Evolutionary conservation across 78 protist genomes (phyloP), one percentile per base, ranked within the genome.

Genomic region (Isochrysis galbana): DNA sequence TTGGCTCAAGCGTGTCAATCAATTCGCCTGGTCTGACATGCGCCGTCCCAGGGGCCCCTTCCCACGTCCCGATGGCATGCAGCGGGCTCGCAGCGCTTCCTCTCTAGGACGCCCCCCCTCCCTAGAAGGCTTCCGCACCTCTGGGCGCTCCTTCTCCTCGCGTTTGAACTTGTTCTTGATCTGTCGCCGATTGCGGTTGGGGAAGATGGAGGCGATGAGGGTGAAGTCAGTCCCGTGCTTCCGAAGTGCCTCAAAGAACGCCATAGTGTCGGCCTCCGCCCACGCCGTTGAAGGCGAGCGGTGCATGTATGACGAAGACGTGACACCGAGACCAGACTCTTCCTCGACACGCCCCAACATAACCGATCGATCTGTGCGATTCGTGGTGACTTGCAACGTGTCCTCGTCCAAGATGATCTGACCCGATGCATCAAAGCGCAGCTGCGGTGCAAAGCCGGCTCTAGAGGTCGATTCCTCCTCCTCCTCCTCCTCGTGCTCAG

Each of bases 151-250:
- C n/a, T n/a, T n/a, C 90, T 46, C 90, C 72, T 84, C 90, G 4
- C 44, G 38, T 69, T 84, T 84, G 90, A 47, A 84, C 90, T 84
- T 84, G 90, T 26, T 47, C 72, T 47, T 45, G 72, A 84, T 47
- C 34, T 84, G 72, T 4, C 72, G 67, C 45, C 90, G 70, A 11
- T 46, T 34, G 72, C 90, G 70, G 34, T 47, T 0, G n/a, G 90
- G 70, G 11, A 84, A 32, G 36, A 84, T 3, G 72, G 34, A 0
- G 36, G 67, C 67, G 34, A 84, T 32, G 44, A 84, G 90, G 21
- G 90, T 23, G 70, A 84, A 84, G 90, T 84, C 90, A 42, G 90
- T 84, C 47, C 90, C 90, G 90, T 84, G 17, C 84, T 39, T 39
- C 29, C 23, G 44, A 19, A 84, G 90, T 45, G 72, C 61, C 34